Evolutionary conservation across 2,329 filamentous ascomycete genomes (phyloP).

Genomic region (Aspergillus luchuensis): DNA sequence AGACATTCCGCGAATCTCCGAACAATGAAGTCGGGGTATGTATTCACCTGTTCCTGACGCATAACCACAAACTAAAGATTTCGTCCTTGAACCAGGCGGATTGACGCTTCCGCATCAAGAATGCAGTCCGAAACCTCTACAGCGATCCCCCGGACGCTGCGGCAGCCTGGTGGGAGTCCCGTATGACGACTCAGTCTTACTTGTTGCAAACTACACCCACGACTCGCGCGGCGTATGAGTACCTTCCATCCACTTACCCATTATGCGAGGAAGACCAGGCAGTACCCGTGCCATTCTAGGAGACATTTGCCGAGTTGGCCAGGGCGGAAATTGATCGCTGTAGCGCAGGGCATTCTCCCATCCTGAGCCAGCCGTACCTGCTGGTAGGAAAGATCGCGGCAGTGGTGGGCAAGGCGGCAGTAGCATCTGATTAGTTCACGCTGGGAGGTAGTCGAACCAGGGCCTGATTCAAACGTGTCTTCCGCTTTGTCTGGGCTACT

Average conservation of each 20-base stretch:
- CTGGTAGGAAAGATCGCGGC: background rate
- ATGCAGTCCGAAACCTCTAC: background rate
- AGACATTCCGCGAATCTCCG: background rate
- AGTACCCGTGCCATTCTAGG: background rate
- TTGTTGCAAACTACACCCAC: background rate
- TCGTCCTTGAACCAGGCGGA: background rate
- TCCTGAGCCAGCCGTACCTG: slow-evolving; percentile 2
- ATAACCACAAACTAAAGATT: background rate
- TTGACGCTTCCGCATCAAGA: background rate
- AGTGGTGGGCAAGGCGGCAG: background rate
- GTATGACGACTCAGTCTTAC: background rate
- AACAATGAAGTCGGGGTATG: background rate
- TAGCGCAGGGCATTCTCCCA: background rate
- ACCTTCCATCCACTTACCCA: background rate
- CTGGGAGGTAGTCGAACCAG: background rate
- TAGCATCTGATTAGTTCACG: background rate
- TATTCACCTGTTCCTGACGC: background rate
- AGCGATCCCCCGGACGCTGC: background rate
- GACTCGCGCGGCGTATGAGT: background rate
- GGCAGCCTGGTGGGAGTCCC: background rate
- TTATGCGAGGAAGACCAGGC: background rate
- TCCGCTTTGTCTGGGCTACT: background rate
- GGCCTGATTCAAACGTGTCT: background rate
- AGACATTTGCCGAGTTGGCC: background rate
- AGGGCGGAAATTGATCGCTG: background rate